Conservation (phyloP, 2,329 filamentous ascomycete species). For the Aureobasidium sp. region DNA sequence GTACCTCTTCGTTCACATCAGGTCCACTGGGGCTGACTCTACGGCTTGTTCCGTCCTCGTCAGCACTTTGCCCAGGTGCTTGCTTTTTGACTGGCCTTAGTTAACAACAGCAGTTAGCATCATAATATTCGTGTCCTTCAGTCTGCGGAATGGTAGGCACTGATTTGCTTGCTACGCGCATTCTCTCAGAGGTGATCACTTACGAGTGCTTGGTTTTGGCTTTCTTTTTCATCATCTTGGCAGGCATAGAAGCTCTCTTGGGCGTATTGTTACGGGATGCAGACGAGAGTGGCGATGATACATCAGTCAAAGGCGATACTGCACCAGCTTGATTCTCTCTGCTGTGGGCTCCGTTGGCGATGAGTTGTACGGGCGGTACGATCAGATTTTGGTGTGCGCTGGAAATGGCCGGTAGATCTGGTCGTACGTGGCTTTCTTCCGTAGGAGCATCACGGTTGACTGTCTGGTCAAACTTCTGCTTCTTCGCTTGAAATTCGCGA, state of each 20-base stretch:
- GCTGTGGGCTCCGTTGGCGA: neutral
- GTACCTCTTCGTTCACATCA: conserved; percentile 50
- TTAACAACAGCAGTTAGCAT: conserved; percentile 15
- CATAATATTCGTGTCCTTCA: neutral
- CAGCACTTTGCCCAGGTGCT: conserved; percentile 58
- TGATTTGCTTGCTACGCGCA: neutral
- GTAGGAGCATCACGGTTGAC: conserved; percentile 23
- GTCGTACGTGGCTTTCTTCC: conserved; percentile 27
- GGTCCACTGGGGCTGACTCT: conserved; percentile 54
- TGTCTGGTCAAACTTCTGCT: conserved; percentile 25
- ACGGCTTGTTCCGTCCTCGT: conserved; percentile 58
- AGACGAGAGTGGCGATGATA: conserved; percentile 24
- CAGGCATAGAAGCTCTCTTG: conserved; percentile 18
- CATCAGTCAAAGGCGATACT: conserved; percentile 27
- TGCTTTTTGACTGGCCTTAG: conserved; percentile 69
- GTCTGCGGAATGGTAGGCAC: neutral
- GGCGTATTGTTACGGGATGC: conserved; percentile 26
- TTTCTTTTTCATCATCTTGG: conserved; percentile 23
- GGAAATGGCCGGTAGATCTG: conserved; percentile 13
- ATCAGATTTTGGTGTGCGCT: conserved; percentile 1
- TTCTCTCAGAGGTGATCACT: conserved; percentile 20
- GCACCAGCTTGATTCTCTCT: neutral
- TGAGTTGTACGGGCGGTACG: conserved; percentile 14
- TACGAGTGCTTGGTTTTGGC: conserved; percentile 34
- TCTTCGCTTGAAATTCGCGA: conserved; percentile 24